Evolutionary conservation across 139 green algal species (phyloP).

Genomic region (Chlamydomonas eustigma): DNA sequence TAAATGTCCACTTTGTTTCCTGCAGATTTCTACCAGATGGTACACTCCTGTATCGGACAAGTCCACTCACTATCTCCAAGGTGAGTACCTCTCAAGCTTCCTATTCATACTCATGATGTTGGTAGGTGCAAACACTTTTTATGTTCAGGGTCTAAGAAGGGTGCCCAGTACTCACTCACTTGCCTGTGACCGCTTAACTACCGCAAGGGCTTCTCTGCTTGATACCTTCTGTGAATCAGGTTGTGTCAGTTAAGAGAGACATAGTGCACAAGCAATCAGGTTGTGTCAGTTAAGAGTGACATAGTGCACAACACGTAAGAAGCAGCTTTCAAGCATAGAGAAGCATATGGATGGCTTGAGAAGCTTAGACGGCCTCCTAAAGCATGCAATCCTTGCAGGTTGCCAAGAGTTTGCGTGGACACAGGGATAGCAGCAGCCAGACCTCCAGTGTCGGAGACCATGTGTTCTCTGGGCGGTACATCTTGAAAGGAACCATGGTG

Average conservation of each 20-base stretch:
- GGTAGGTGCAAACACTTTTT: too few relatives aligned
- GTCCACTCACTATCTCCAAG: conserved; percentile 44
- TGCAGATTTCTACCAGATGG: conserved; percentile 66
- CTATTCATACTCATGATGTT: too few relatives aligned
- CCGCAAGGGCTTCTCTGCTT: background rate
- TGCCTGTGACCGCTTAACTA: background rate
- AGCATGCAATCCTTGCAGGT: too few relatives aligned
- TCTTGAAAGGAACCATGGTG: conserved; percentile 35
- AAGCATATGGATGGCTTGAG: too few relatives aligned
- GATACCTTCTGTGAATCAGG: background rate
- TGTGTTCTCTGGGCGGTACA: background rate
- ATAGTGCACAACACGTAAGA: too few relatives aligned
- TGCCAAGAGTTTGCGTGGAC: conserved; percentile 7
- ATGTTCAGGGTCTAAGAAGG: background rate
- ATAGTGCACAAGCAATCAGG: too few relatives aligned
- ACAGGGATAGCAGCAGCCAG: background rate
- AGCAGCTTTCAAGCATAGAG: too few relatives aligned
- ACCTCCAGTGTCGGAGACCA: background rate
- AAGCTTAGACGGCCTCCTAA: too few relatives aligned
- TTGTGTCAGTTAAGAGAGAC: too few relatives aligned
- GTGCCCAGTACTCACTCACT: background rate
- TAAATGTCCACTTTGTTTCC: conserved; percentile 63
- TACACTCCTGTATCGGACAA: conserved; percentile 75
- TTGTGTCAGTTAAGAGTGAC: too few relatives aligned
- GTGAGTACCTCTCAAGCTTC: too few relatives aligned